Conservation (phyloP, 2,329 filamentous ascomycete genomes). For the Colletotrichum higginsianum region DNA sequence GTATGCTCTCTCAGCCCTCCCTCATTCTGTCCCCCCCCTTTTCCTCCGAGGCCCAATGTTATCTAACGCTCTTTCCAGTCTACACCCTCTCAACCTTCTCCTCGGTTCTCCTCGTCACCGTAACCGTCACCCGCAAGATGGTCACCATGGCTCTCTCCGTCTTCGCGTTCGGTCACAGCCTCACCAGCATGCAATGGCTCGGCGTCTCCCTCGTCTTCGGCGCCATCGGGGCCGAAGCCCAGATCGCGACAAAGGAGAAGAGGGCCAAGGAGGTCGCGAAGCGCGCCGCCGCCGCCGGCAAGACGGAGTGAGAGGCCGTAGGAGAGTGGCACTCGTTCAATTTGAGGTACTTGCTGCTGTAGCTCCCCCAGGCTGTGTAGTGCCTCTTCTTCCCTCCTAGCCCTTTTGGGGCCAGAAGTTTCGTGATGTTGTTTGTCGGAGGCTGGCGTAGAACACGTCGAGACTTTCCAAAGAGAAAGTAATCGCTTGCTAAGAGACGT, state of each 20-base stretch:
- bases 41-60: not conserved
- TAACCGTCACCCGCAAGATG: conserved; percentile 99
- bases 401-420: not conserved
- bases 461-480: too few species aligned
- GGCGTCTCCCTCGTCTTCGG: conserved; percentile 95
- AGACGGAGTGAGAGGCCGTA: conserved; percentile 45
- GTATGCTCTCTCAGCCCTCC: conserved; percentile 58
- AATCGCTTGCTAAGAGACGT: not conserved
- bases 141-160: conserved; percentile 98
- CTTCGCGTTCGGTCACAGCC: conserved; percentile 90
- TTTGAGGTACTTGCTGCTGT: too few species aligned
- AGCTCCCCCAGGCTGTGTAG: too few species aligned
- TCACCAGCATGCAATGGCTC: conserved; percentile 92
- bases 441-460: not conserved
- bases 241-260: conserved; percentile 87
- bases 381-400: too few species aligned
- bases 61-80: conserved; percentile 62
- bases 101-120: conserved; percentile 91
- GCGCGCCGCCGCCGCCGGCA: conserved; percentile 53
- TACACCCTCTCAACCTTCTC: conserved; percentile 95
- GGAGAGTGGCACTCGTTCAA: not conserved
- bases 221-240: conserved; percentile 91
- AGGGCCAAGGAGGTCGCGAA: conserved; percentile 80
- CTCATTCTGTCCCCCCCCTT: conserved; percentile 5
- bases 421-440: too few species aligned